Evolutionary conservation across 257 asterid genomes (phyloP).

Genomic region (Solanum habrochaites): DNA sequence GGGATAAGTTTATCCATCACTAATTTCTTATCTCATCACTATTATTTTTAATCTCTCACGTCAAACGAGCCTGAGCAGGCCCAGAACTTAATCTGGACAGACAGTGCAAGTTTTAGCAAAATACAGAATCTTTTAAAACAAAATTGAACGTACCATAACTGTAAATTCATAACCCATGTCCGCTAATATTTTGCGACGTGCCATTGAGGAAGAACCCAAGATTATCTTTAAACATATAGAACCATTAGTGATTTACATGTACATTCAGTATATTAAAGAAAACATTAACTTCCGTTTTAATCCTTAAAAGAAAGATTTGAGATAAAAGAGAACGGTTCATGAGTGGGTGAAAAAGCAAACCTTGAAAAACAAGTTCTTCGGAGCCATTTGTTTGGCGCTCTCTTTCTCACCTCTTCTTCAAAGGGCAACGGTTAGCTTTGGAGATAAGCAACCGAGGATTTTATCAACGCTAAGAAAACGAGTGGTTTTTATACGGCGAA

Average conservation of each 20-base stretch:
- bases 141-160: constrained; percentile 32
- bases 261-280: not conserved
- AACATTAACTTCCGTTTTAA: not conserved
- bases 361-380: constrained; percentile 34
- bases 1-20: too few relatives aligned
- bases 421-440: constrained; percentile 6
- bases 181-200: constrained; percentile 55
- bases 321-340: not conserved
- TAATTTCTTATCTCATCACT: too few relatives aligned
- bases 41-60: too few relatives aligned
- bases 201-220: constrained; percentile 75
- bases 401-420: not conserved
- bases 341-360: not conserved
- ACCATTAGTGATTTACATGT: not conserved
- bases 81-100: not conserved
- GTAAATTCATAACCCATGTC: constrained; percentile 73
- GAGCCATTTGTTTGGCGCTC: constrained; percentile 6
- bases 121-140: not conserved
- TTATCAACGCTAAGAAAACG: not conserved
- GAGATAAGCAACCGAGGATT: constrained; percentile 9
- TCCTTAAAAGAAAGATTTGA: not conserved
- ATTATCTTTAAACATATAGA: constrained; percentile 31
- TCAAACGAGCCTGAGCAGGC: not conserved
- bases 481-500: not conserved
- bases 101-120: not conserved